These are phyloP conservation scores for Penicillium malachiteum DNA, from an alignment of 495 filamentous ascomycete species.

Conservation along the genomic window DNA sequence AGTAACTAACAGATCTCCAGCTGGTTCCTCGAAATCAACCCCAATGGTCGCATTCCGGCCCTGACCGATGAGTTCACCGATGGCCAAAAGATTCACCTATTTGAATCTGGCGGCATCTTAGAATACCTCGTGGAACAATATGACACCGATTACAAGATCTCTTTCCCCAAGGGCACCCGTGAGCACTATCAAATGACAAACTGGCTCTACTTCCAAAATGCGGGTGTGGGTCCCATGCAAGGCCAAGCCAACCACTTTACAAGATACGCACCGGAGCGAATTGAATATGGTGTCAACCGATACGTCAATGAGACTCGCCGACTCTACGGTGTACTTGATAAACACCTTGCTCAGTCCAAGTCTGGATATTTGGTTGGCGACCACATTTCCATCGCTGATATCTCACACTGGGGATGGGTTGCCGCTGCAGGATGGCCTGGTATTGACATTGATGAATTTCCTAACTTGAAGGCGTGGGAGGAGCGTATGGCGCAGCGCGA, in stretches of 20 bases:
- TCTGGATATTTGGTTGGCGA: constrained; percentile 78
- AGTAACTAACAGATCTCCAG: constrained; percentile 14
- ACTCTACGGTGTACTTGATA: constrained; percentile 76
- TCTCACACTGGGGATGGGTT: constrained; percentile 79
- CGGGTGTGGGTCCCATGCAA: constrained; percentile 90
- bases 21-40: constrained; percentile 91
- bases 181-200: constrained; percentile 78
- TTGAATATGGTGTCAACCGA: constrained; percentile 80
- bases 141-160: constrained; percentile 81
- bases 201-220: constrained; percentile 75
- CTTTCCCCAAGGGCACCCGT: constrained; percentile 68
- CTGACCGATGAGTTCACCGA: constrained; percentile 74
- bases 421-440: constrained; percentile 65
- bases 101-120: constrained; percentile 84
- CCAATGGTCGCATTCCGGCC: constrained; percentile 94
- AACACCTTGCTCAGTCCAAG: constrained; percentile 60
- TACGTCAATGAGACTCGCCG: constrained; percentile 81
- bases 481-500: constrained; percentile 63
- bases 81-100: constrained; percentile 71
- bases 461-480: constrained; percentile 73
- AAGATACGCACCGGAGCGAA: constrained; percentile 83
- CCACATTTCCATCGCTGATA: constrained; percentile 79
- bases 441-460: constrained; percentile 75
- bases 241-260: constrained; percentile 89
- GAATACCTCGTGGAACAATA: constrained; percentile 82